phyloP scores from a whole-genome alignment of 257 asterid species.

The Petunia secreta region DNA sequence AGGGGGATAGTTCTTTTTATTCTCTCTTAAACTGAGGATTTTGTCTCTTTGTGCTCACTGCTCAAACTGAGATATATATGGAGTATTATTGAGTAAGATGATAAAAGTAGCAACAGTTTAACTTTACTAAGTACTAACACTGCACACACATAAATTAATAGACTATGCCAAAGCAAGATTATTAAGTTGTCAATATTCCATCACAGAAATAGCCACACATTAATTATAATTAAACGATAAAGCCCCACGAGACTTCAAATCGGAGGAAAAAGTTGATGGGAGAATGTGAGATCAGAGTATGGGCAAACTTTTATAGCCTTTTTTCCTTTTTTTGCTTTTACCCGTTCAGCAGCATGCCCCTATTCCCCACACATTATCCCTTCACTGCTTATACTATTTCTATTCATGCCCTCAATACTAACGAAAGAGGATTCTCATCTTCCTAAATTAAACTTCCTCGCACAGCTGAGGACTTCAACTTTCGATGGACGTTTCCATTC shows the following conservation, averaged over 20 bases:
- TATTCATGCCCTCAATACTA: background rate
- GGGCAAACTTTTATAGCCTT: conserved; percentile 64
- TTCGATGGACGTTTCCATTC: too few relatives aligned
- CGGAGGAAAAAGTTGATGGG: conserved; percentile 54
- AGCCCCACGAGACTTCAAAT: conserved; percentile 62
- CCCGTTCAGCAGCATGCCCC: conserved; percentile 45
- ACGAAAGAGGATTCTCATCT: background rate
- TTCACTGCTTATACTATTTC: conserved; percentile 18
- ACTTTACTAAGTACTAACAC: background rate
- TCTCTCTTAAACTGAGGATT: conserved; percentile 30
- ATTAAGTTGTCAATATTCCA: conserved; percentile 30
- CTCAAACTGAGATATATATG: conserved; percentile 17
- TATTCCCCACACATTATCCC: conserved; percentile 38
- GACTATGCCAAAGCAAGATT: conserved; percentile 25
- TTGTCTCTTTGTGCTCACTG: conserved; percentile 25
- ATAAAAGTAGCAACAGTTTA: conserved; percentile 9
- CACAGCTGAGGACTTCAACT: too few relatives aligned
- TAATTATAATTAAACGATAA: background rate
- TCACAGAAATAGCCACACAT: background rate
- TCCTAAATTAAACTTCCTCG: background rate
- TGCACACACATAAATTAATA: background rate
- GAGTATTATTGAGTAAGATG: conserved; percentile 16
- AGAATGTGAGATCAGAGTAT: conserved; percentile 67
- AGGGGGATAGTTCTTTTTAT: background rate
- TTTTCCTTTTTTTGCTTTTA: conserved; percentile 39